Conservation (phyloP, 805 yeast species). For the Nakazawaea holstii region DNA sequence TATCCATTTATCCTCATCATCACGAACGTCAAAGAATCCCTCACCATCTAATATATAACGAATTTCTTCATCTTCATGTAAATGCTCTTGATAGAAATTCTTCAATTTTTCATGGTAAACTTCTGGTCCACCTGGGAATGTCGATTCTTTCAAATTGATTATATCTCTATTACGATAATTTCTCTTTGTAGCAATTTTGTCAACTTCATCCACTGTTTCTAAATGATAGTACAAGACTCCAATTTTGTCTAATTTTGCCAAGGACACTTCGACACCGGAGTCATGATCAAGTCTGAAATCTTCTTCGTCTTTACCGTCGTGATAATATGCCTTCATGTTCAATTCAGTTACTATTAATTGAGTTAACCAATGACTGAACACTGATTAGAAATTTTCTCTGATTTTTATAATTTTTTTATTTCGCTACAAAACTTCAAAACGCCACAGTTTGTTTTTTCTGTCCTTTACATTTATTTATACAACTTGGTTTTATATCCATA, state of each 20-base stretch:
- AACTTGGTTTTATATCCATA: too few relatives aligned
- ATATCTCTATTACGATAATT: slow-evolving; percentile 76
- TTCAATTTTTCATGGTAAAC: slow-evolving; percentile 61
- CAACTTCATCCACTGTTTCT: slow-evolving; percentile 48
- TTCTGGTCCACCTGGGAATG: slow-evolving; percentile 56
- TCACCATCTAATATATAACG: slow-evolving; percentile 84
- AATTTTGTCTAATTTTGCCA: slow-evolving; percentile 43
- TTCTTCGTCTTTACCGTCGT: slow-evolving; percentile 51
- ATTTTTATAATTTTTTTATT: too few relatives aligned
- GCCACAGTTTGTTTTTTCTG: too few relatives aligned
- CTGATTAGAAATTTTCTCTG: too few relatives aligned
- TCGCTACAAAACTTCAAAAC: too few relatives aligned
- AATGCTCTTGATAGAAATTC: slow-evolving; percentile 75
- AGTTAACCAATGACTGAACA: too few relatives aligned
- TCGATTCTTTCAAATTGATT: slow-evolving; percentile 51
- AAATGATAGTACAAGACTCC: slow-evolving; percentile 67
- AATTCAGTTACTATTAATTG: too few relatives aligned
- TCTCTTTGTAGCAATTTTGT: slow-evolving; percentile 62
- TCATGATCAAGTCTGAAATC: slow-evolving; percentile 70
- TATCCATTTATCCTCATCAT: slow-evolving; percentile 63
- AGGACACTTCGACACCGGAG: slow-evolving; percentile 54
- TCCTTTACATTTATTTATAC: too few relatives aligned
- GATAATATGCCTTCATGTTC: slow-evolving; percentile 48
- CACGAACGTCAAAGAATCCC: slow-evolving; percentile 88
- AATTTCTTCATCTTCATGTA: slow-evolving; percentile 97